Evolutionary conservation across 352 stramenopile genomes (phyloP).

Genomic region (Globisporangium radiosum): DNA sequence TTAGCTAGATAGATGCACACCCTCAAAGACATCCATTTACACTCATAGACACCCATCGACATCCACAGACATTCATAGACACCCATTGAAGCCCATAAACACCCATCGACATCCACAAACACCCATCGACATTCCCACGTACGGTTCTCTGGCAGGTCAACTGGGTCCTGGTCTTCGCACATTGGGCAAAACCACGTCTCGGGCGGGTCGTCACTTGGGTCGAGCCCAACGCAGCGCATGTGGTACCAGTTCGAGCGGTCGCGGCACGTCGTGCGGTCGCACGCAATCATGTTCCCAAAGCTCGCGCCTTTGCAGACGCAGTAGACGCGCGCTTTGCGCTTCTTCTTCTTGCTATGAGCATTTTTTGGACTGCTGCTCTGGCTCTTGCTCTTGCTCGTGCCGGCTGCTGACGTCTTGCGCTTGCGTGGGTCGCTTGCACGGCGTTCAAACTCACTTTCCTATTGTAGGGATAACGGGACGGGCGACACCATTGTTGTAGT

Average conservation of each 20-base stretch:
- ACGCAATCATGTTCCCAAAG: slow-evolving; percentile 81
- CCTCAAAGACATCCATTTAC: neutral
- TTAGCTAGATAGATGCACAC: slow-evolving; percentile 1
- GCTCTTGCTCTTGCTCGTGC: slow-evolving; percentile 4
- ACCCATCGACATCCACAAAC: neutral
- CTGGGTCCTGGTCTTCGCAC: slow-evolving; percentile 36
- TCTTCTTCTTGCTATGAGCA: slow-evolving; percentile 28
- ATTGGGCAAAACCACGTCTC: slow-evolving; percentile 75
- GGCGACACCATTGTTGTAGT: too few relatives aligned
- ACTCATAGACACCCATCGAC: neutral
- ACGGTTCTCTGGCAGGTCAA: slow-evolving; percentile 70
- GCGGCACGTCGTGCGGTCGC: slow-evolving; percentile 71
- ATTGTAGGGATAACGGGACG: too few relatives aligned
- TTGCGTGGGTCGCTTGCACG: slow-evolving; percentile 7
- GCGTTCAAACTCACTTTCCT: slow-evolving; percentile 1
- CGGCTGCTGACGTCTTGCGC: slow-evolving; percentile 12
- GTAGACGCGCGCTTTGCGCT: slow-evolving; percentile 64
- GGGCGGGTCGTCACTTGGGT: slow-evolving; percentile 37
- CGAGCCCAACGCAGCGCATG: slow-evolving; percentile 63
- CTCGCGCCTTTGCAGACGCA: slow-evolving; percentile 71
- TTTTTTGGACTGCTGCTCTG: slow-evolving; percentile 4
- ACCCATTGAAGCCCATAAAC: too few relatives aligned
- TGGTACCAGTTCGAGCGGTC: slow-evolving; percentile 84
- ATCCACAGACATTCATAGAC: too few relatives aligned
- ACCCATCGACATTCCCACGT: slow-evolving; percentile 12